These are phyloP conservation scores for Epichloe glyceriae DNA, from an alignment of 2,329 filamentous ascomycete species.

Conservation along the genomic window DNA sequence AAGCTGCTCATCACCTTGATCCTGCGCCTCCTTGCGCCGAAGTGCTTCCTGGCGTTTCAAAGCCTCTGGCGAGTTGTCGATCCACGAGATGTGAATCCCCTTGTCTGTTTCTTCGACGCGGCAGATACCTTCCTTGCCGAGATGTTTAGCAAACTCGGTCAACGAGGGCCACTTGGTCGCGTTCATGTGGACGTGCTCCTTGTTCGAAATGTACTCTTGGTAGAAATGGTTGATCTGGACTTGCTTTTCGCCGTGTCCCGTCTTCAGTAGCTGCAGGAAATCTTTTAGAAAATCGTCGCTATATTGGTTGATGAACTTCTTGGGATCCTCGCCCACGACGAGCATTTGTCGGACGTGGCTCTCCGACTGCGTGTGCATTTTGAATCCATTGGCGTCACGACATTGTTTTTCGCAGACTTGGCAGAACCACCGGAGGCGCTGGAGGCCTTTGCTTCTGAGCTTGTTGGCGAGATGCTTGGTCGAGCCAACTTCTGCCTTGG, in stretches of 20 bases:
- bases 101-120: slow-evolving; percentile 82
- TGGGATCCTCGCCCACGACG: slow-evolving; percentile 74
- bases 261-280: slow-evolving; percentile 65
- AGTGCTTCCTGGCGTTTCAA: slow-evolving; percentile 69
- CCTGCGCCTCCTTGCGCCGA: slow-evolving; percentile 69
- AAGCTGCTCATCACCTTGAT: slow-evolving; percentile 80
- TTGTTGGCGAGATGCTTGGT: slow-evolving; percentile 87
- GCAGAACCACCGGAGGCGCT: slow-evolving; percentile 86
- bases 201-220: slow-evolving; percentile 75
- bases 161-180: slow-evolving; percentile 77
- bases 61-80: slow-evolving; percentile 83
- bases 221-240: slow-evolving; percentile 90
- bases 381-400: slow-evolving; percentile 82
- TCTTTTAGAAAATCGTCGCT: slow-evolving; percentile 69
- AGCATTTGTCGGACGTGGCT: slow-evolving; percentile 83
- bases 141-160: slow-evolving; percentile 77
- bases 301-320: slow-evolving; percentile 72
- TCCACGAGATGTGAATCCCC: slow-evolving; percentile 76
- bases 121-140: slow-evolving; percentile 79
- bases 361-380: slow-evolving; percentile 76
- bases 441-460: slow-evolving; percentile 68
- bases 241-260: slow-evolving; percentile 80
- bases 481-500: slow-evolving; percentile 80
- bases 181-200: slow-evolving; percentile 84
- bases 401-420: slow-evolving; percentile 55